phyloP scores from a whole-genome alignment of 78 protist genomes.

The Bigelowiella natans region DNA sequence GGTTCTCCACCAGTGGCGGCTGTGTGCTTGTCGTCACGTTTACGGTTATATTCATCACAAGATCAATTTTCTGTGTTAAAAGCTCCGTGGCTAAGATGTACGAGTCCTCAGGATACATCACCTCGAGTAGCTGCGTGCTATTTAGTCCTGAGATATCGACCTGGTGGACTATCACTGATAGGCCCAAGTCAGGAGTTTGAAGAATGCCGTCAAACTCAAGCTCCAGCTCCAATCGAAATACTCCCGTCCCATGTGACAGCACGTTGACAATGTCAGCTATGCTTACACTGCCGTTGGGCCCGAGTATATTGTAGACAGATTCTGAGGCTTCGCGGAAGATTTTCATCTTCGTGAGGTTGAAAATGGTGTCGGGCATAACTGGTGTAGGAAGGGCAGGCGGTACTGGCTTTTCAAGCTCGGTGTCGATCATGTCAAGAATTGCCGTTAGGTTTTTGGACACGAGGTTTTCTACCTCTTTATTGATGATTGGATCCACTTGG shows the following conservation, averaged over 20 bases:
- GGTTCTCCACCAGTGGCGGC: not conserved
- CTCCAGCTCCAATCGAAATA: too few species aligned
- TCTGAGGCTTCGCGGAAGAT: not conserved
- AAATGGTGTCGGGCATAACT: too few species aligned
- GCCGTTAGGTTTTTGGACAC: not conserved
- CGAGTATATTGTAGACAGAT: not conserved
- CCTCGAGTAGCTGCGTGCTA: not conserved
- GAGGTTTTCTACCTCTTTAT: not conserved
- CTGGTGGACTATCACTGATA: not conserved
- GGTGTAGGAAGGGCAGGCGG: not conserved
- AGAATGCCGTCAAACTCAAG: too few species aligned
- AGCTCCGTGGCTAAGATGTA: not conserved
- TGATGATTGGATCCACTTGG: not conserved
- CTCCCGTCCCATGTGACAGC: not conserved
- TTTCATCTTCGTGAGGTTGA: not conserved
- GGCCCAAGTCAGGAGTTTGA: too few species aligned
- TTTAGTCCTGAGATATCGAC: not conserved
- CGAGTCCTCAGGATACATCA: not conserved
- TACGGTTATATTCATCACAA: not conserved
- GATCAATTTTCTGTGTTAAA: not conserved
- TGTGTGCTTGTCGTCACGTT: not conserved
- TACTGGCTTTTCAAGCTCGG: too few species aligned
- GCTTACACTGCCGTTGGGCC: not conserved
- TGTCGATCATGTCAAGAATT: not conserved
- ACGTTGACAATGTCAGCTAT: not conserved